phyloP scores from a whole-genome alignment of 108 stramenopile genomes.

The Pseudonitzschia delicatissima region DNA sequence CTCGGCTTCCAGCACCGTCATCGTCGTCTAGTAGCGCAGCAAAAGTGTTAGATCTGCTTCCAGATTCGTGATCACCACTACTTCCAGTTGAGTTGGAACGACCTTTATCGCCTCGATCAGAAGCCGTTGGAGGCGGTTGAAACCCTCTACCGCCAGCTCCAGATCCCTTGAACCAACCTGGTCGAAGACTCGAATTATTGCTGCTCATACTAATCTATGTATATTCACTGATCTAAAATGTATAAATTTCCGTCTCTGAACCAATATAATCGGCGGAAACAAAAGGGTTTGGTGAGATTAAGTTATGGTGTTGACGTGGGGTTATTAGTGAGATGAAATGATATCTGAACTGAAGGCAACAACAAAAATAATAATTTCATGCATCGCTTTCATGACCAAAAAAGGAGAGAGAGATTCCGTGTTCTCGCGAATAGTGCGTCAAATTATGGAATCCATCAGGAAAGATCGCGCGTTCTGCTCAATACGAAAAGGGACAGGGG shows the following conservation, averaged over 20 bases:
- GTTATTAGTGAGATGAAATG: too few relatives aligned
- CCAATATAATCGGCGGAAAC: too few relatives aligned
- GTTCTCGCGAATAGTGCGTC: neutral
- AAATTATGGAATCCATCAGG: neutral
- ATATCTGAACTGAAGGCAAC: too few relatives aligned
- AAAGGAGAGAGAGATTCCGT: neutral
- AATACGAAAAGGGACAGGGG: neutral
- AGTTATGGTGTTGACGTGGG: neutral
- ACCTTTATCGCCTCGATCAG: constrained; percentile 27
- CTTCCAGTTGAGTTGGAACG: constrained; percentile 33
- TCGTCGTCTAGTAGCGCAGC: constrained; percentile 53
- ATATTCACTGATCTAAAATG: too few relatives aligned
- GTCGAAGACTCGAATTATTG: constrained; percentile 41
- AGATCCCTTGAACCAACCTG: constrained; percentile 46
- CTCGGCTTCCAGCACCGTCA: constrained; percentile 13
- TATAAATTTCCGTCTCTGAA: too few relatives aligned
- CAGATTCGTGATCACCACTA: constrained; percentile 12
- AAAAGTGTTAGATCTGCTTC: constrained; percentile 44
- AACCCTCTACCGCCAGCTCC: constrained; percentile 55
- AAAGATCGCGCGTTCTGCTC: constrained; percentile 7
- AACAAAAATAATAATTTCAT: neutral
- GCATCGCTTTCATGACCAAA: neutral
- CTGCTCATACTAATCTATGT: too few relatives aligned
- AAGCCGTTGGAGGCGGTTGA: constrained; percentile 77
- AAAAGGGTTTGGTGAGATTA: too few relatives aligned